Base-by-base conservation (phyloP, 129 eudicot species). In the Oenanthe sinensis region DNA sequence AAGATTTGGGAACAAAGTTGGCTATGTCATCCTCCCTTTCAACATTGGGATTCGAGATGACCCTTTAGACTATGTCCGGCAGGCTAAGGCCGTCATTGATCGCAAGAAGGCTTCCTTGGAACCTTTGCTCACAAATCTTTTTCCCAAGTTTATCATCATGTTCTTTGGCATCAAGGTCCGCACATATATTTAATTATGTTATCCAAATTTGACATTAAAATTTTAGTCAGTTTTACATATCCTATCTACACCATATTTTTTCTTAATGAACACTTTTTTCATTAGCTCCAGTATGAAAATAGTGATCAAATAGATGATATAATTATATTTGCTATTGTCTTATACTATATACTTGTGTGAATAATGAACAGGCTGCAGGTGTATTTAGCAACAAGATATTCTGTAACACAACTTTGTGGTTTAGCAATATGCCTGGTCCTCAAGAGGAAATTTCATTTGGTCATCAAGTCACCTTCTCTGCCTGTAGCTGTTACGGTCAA, bases 61-160 rank as follows among this genome's bases (percentile, higher is more conserved):
- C 36, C 68, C 68, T 60, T 60, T 60, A 10, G 68, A 60, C 36
- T 60, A 60, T 60, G 10, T 60, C 9, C 15, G 68, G 68, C 68
- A 60, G 68, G 68, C 68, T 24, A 60, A 60, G 30, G 68, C 68
- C 9, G 36, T 24, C 68, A 60, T 58, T n/a, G 67, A 58, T 60
- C 33, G 68, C 68, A 60, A 60, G 26, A 60, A 60, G 68, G 68
- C 68, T 60, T 60, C 68, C 68, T 60, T 60, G 9, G 68, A 60
- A 60, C 68, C 68, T n/a, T 3, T 60, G 13, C 4, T 60, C 68
- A 60, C 68, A 0, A n/a, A 60, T 60, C 36, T 60, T n/a, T 60
- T 60, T 10, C 68, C n/a, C 68, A 60, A 60, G 36, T 9, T 60
- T 24, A 8, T 60, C 0, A 60, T 60, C 68, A 60, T n/a, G 26